Conservation (phyloP, 495 filamentous ascomycete genomes). For the Penicillium atrosanguineum region DNA sequence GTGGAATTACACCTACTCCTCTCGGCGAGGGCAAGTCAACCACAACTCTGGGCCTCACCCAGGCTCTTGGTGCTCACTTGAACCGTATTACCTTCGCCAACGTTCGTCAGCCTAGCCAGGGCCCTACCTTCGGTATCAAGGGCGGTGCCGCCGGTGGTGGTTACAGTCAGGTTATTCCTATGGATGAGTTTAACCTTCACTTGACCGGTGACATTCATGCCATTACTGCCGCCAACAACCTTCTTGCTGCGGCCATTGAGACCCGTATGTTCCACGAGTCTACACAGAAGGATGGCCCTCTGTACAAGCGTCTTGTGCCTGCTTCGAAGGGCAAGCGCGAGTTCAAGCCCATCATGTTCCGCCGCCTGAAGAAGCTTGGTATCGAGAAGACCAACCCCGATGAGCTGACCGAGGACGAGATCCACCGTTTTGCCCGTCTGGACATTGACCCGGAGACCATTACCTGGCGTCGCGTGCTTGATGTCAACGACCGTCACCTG, state of each 20-base stretch:
- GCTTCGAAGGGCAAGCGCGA: slow-evolving; percentile 82
- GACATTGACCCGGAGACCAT: slow-evolving; percentile 97
- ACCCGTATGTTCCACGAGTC: slow-evolving; percentile 97
- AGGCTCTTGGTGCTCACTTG: slow-evolving; percentile 89
- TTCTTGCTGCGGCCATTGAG: slow-evolving; percentile 96
- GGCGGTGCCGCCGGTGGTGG: slow-evolving; percentile 95
- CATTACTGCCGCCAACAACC: slow-evolving; percentile 94
- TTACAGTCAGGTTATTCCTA: slow-evolving; percentile 98
- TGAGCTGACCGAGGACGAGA: slow-evolving; percentile 85
- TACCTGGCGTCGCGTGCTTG: slow-evolving; percentile 92
- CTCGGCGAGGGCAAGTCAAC: slow-evolving; percentile 98
- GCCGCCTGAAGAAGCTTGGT: slow-evolving; percentile 87
- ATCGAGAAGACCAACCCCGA: slow-evolving; percentile 93
- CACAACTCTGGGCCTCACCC: slow-evolving; percentile 92
- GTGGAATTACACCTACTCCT: slow-evolving; percentile 96
- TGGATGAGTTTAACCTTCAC: slow-evolving; percentile 99
- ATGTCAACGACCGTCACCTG: slow-evolving; percentile 95
- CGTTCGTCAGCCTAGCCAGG: slow-evolving; percentile 94
- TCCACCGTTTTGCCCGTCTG: slow-evolving; percentile 79
- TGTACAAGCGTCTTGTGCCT: slow-evolving; percentile 88
- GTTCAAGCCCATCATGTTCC: slow-evolving; percentile 88
- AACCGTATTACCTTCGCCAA: slow-evolving; percentile 90
- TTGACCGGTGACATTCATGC: slow-evolving; percentile 98
- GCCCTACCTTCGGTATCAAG: slow-evolving; percentile 98
- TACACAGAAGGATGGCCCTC: slow-evolving; percentile 85